Evolutionary conservation across 2,329 filamentous ascomycete genomes (phyloP).

Genomic region (Blastomyces silverae): DNA sequence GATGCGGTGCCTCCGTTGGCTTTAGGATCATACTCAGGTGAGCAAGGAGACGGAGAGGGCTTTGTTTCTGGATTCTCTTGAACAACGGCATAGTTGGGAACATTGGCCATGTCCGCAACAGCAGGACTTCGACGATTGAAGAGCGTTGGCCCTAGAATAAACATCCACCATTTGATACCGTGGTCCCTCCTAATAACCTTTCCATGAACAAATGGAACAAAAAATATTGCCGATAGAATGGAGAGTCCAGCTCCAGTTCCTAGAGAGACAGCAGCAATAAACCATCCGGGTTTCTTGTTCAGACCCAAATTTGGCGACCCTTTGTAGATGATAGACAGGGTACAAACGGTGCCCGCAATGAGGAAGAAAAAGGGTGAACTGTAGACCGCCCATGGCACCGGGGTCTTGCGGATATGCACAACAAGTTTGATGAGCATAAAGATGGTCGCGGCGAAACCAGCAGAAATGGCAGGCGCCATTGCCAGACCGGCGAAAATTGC

Average conservation of each 20-base stretch:
- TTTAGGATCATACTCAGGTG: conserved; percentile 22
- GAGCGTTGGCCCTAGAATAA: conserved; percentile 58
- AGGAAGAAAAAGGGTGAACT: conserved; percentile 71
- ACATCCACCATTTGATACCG: conserved; percentile 57
- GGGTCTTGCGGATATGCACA: conserved; percentile 66
- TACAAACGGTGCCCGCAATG: conserved; percentile 65
- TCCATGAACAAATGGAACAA: conserved; percentile 62
- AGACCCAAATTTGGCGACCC: conserved; percentile 63
- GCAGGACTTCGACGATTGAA: conserved; percentile 53
- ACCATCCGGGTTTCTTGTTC: conserved; percentile 58
- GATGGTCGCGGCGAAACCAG: conserved; percentile 58
- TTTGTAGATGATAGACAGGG: conserved; percentile 74
- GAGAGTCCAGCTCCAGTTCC: conserved; percentile 57
- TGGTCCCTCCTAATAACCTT: conserved; percentile 63
- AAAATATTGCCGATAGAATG: conserved; percentile 59
- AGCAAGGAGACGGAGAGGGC: conserved; percentile 33
- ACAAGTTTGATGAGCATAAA: conserved; percentile 65
- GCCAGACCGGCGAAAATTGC: conserved; percentile 64
- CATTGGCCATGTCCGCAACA: conserved; percentile 49
- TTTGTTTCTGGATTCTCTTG: conserved; percentile 55
- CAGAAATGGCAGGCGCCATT: conserved; percentile 65
- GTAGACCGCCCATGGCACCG: conserved; percentile 65
- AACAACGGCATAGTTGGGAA: conserved; percentile 72
- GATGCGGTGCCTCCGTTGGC: conserved; percentile 24
- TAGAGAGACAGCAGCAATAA: conserved; percentile 59